A percentile compares a stretch with the other conserved stretches of the same genome.
phyloP scores from a whole-genome alignment of 768 basidiomycete species.

The Filobasidium wieringae region DNA sequence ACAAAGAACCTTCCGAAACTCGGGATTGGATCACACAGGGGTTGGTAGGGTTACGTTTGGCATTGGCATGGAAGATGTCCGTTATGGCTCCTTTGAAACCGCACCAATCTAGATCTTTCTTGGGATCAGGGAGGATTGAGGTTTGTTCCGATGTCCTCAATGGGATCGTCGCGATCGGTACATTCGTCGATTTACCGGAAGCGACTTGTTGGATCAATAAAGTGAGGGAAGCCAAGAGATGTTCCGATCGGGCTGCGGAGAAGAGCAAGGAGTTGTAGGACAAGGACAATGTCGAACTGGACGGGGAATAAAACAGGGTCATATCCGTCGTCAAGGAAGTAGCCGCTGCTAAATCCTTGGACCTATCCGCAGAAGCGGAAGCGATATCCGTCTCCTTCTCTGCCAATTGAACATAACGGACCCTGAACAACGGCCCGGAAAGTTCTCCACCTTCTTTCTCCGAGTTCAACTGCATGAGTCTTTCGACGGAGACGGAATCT shows the following conservation, averaged over 20 bases:
- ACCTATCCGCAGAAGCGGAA: slow-evolving; percentile 17
- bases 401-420: slow-evolving; percentile 78
- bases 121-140: slow-evolving; percentile 64
- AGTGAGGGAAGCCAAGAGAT: slow-evolving; percentile 75
- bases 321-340: slow-evolving; percentile 84
- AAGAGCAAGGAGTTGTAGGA: slow-evolving; percentile 93
- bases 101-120: slow-evolving; percentile 86
- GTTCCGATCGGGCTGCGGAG: slow-evolving; percentile 59
- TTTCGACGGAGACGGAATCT: slow-evolving; percentile 70
- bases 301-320: slow-evolving; percentile 68
- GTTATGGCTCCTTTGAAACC: slow-evolving; percentile 96
- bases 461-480: slow-evolving; percentile 52
- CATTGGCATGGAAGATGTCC: slow-evolving; percentile 83
- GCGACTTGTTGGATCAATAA: slow-evolving; percentile 62
- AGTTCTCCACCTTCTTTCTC: slow-evolving; percentile 33
- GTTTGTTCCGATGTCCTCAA: slow-evolving; percentile 63
- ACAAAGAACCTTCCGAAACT: slow-evolving; percentile 38
- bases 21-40: slow-evolving; percentile 77
- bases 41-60: slow-evolving; percentile 62
- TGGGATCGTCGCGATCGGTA: slow-evolving; percentile 65
- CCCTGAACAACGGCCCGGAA: slow-evolving; percentile 59
- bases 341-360: slow-evolving; percentile 3
- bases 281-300: slow-evolving; percentile 59
- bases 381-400: slow-evolving; percentile 46
- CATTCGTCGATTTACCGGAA: slow-evolving; percentile 47